These are phyloP conservation scores for Metschnikowia cubensis DNA, from an alignment of 805 yeast genomes.

Conservation along the genomic window DNA sequence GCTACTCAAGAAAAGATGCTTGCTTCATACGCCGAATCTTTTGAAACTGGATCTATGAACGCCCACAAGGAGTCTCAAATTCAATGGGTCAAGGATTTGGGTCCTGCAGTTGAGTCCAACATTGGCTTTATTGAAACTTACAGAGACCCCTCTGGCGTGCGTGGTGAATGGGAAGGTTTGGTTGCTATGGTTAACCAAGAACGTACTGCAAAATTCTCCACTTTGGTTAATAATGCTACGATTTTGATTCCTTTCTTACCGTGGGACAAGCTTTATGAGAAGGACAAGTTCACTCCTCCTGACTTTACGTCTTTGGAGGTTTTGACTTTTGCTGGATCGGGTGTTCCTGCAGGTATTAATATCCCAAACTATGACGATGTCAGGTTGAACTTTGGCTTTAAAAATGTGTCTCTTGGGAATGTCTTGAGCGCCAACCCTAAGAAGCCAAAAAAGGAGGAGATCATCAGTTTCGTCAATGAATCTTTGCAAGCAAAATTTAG, in stretches of 20 bases:
- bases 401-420: constrained; percentile 86
- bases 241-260: constrained; percentile 65
- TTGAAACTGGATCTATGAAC: constrained; percentile 76
- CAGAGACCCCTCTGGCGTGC: constrained; percentile 86
- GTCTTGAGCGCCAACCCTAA: constrained; percentile 65
- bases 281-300: constrained; percentile 84
- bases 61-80: constrained; percentile 83
- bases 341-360: constrained; percentile 90
- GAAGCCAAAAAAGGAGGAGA: constrained; percentile 62
- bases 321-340: constrained; percentile 82
- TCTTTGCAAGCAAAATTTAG: constrained; percentile 55
- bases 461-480: constrained; percentile 60
- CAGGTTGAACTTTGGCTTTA: constrained; percentile 77
- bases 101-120: constrained; percentile 68
- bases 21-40: constrained; percentile 61
- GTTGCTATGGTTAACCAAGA: constrained; percentile 89
- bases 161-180: constrained; percentile 92
- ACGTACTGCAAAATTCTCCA: constrained; percentile 74
- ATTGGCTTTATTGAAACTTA: constrained; percentile 91
- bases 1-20: constrained; percentile 67
- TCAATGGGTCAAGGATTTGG: constrained; percentile 82
- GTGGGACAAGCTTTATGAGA: constrained; percentile 74
- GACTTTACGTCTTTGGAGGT: constrained; percentile 91
- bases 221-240: constrained; percentile 64
- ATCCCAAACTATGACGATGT: constrained; percentile 92